Evolutionary conservation across 2,329 filamentous ascomycete genomes (phyloP).

Genomic region (Neofusicoccum parvum): DNA sequence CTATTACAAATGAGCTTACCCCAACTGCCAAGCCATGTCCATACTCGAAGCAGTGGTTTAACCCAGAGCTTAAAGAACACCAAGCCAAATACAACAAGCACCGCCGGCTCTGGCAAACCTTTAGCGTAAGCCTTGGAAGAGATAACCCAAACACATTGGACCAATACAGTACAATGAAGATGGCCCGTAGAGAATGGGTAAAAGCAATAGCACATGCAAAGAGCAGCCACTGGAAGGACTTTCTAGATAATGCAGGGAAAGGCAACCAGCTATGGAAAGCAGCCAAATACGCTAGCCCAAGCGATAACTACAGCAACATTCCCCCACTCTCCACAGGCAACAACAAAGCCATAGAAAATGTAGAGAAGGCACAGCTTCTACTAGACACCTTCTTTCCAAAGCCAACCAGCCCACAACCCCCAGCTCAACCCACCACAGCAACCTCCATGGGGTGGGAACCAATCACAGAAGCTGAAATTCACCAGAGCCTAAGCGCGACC

Average conservation of each 20-base stretch:
- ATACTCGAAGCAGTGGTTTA: slow-evolving; percentile 2
- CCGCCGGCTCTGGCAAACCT: background rate
- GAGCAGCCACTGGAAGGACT: slow-evolving; percentile 9
- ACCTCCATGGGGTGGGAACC: background rate
- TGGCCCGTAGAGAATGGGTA: background rate
- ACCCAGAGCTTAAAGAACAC: background rate
- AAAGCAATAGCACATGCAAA: background rate
- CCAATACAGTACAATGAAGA: background rate
- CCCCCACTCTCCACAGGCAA: background rate
- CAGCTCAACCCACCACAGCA: background rate
- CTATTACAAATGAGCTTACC: background rate
- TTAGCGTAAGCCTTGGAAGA: background rate
- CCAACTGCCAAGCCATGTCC: background rate
- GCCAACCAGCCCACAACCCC: background rate
- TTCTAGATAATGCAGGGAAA: background rate
- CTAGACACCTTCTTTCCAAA: slow-evolving; percentile 14
- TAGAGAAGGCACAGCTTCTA: slow-evolving; percentile 1
- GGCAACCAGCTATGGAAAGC: slow-evolving; percentile 1
- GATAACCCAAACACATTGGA: background rate
- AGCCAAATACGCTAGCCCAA: slow-evolving; percentile 4
- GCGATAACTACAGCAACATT: background rate
- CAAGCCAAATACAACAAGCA: background rate
- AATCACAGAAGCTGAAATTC: background rate
- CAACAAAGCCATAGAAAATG: background rate
- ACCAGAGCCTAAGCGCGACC: background rate